phyloP scores from a whole-genome alignment of 768 basidiomycete genomes.

The Lactarius hengduanensis region DNA sequence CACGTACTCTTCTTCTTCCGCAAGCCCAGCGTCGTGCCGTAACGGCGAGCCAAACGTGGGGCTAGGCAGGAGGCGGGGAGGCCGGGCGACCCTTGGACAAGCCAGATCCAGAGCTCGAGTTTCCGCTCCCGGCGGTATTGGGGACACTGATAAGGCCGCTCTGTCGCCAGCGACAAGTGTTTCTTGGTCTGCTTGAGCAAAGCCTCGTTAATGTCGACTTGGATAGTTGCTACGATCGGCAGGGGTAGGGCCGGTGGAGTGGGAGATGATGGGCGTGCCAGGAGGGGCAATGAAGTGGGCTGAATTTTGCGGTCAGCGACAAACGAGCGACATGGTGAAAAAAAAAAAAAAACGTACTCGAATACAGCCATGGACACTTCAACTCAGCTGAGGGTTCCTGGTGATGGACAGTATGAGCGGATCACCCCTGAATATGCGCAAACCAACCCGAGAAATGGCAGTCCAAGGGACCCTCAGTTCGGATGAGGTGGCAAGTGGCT shows the following conservation, averaged over 20 bases:
- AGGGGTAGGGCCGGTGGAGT: constrained; percentile 31
- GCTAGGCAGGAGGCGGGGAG: constrained; percentile 52
- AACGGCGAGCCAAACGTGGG: constrained; percentile 67
- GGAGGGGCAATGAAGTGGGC: constrained; percentile 41
- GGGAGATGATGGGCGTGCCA: constrained; percentile 43
- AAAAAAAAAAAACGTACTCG: too few relatives aligned
- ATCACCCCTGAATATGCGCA: too few relatives aligned
- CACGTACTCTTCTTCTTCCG: constrained; percentile 59
- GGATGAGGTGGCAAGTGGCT: too few relatives aligned
- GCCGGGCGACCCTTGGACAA: constrained; percentile 36
- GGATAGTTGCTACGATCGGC: constrained; percentile 30
- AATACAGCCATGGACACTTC: too few relatives aligned
- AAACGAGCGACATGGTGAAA: too few relatives aligned
- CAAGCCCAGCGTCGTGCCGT: constrained; percentile 53
- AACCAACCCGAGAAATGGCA: too few relatives aligned
- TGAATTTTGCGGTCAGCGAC: too few relatives aligned
- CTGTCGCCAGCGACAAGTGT: constrained; percentile 40
- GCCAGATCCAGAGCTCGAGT: constrained; percentile 37
- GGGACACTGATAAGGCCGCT: constrained; percentile 52
- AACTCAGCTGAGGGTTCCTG: too few relatives aligned
- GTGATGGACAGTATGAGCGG: too few relatives aligned
- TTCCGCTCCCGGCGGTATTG: constrained; percentile 2
- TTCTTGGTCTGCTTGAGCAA: constrained; percentile 37
- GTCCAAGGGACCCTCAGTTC: too few relatives aligned
- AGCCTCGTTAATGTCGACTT: constrained; percentile 37